phyloP scores from a whole-genome alignment of 495 filamentous ascomycete genomes.

The Penicillium steckii region DNA sequence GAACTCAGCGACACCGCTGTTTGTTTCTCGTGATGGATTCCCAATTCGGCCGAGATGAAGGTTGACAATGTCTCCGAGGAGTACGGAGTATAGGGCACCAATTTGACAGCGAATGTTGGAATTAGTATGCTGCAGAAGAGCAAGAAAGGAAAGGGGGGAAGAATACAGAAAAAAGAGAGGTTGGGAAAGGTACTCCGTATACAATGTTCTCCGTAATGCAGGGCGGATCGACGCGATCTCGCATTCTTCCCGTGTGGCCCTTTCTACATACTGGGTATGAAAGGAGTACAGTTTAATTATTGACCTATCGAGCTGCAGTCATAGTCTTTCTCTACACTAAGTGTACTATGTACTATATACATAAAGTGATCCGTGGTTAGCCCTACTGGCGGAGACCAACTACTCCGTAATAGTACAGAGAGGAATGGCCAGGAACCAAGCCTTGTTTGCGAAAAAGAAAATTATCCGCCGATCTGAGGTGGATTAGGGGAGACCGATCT shows the following conservation, averaged over 20 bases:
- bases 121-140: too few species aligned
- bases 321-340: too few species aligned
- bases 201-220: too few species aligned
- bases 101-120: too few species aligned
- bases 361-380: too few species aligned
- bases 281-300: too few species aligned
- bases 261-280: too few species aligned
- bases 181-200: background rate
- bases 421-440: constrained; percentile 9
- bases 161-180: background rate
- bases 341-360: too few species aligned
- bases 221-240: constrained; percentile 11
- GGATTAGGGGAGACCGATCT: constrained; percentile 1
- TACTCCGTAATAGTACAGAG: background rate
- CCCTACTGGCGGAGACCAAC: constrained; percentile 13
- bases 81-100: too few species aligned
- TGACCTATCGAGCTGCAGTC: too few species aligned
- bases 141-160: background rate
- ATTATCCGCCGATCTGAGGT: constrained; percentile 4
- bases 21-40: constrained; percentile 1
- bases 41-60: constrained; percentile 5
- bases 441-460: constrained; percentile 2
- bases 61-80: too few species aligned
- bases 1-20: background rate
- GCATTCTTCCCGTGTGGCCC: constrained; percentile 6